Evolutionary conservation across 2,329 filamentous ascomycete species (phyloP), one percentile per base, ranked within the genome.

Genomic region (Colletotrichum sp.): DNA sequence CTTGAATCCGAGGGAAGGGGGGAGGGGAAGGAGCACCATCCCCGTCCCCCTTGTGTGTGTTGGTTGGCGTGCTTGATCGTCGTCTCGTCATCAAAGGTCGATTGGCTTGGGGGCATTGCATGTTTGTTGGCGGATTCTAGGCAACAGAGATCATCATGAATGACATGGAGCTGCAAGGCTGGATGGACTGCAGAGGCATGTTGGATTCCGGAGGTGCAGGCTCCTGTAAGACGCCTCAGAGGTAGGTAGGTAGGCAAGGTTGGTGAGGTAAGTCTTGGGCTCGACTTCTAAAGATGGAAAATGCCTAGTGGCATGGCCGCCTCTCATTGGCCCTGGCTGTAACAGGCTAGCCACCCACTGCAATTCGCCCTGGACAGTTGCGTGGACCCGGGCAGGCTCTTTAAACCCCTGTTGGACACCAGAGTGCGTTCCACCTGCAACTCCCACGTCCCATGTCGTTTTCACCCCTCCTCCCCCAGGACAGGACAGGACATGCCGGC

Each of bases 251-350:
- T 18, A 49, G 44, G 44, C n/a, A 52, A 52, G 44, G 44, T 52
- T 52, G 44, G 44, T 21, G 44, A 52, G 44, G 44, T 52, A 34
- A 18, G 28, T 16, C n/a, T 59, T 36, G 12, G 60, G 21, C n/a
- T n/a, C 57, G 57, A 57, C 44, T 73, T 68, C 63, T 68, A 26
- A 73, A 73, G 70, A 73, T 30, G 73, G 73, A 64, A 73, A 65
- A 73, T 36, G 64, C 34, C 64, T 21, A 55, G 55, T 28, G 32
- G 18, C n/a, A 76, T 49, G 44, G 64, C 44, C 9, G 34, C 64
- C 24, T 39, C 55, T 57, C 39, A 76, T 76, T 73, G 73, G 73
- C 55, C 44, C 26, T 34, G 21, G 8, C 18, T 49, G 30, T 60
- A 39, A 59, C 49, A 13, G 21, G n/a, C 34, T 21, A 75, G 68